phyloP scores from a whole-genome alignment of 78 protist genomes.

The Bodo saltans region DNA sequence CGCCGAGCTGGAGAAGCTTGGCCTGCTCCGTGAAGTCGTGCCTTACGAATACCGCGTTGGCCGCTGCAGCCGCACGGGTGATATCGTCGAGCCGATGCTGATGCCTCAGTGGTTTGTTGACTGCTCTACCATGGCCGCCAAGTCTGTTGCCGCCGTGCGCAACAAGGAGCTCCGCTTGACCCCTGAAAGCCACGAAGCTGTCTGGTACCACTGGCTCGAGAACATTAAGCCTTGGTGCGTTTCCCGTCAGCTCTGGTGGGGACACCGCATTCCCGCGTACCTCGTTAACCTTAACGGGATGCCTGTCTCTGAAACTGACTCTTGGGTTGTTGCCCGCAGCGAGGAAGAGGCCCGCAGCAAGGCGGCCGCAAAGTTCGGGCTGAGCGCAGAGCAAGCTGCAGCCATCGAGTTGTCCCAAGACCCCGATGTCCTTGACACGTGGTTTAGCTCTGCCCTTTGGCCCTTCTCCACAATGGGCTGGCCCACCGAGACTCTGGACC shows the following conservation, averaged over 20 bases:
- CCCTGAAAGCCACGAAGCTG: slow-evolving; percentile 57
- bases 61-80: slow-evolving; percentile 66
- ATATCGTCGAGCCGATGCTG: slow-evolving; percentile 86
- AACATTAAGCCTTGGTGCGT: slow-evolving; percentile 92
- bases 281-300: background rate
- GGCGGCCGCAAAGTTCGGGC: slow-evolving; percentile 55
- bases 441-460: slow-evolving; percentile 98
- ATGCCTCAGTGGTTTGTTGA: slow-evolving; percentile 93
- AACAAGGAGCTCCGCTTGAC: slow-evolving; percentile 46
- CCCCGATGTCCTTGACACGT: slow-evolving; percentile 99
- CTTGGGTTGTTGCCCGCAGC: slow-evolving; percentile 52
- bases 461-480: slow-evolving; percentile 96
- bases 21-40: slow-evolving; percentile 34
- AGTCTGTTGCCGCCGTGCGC: slow-evolving; percentile 28
- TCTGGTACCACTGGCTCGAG: slow-evolving; percentile 60
- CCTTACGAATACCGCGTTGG: slow-evolving; percentile 65
- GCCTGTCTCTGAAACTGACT: background rate
- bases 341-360: slow-evolving; percentile 54
- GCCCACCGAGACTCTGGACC: slow-evolving; percentile 85
- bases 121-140: slow-evolving; percentile 54
- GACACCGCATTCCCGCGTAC: slow-evolving; percentile 99
- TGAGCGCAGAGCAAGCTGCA: slow-evolving; percentile 15
- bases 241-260: slow-evolving; percentile 99
- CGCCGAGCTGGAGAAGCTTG: slow-evolving; percentile 43
- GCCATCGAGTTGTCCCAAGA: slow-evolving; percentile 76